Percentiles rank a stretch among this genome's conserved stretches.
These are phyloP conservation scores for Ophiostoma perfectum DNA, from an alignment of 2,329 filamentous ascomycete species.

Conservation along the genomic window DNA sequence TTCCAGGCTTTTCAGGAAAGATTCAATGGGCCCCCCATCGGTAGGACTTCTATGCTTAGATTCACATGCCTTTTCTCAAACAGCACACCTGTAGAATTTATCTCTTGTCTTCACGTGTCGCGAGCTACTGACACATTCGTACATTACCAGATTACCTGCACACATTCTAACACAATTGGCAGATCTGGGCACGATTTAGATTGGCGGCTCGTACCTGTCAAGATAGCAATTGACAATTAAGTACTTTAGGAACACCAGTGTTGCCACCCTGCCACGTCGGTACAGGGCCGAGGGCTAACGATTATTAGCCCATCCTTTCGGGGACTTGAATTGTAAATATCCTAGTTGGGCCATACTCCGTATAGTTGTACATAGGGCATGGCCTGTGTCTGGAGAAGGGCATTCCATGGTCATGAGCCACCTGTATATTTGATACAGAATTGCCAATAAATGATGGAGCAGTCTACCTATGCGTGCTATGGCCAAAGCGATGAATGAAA, in stretches of 20 bases:
- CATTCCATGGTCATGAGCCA: not conserved
- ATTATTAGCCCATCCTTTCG: no score
- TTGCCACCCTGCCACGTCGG: constrained; percentile 9
- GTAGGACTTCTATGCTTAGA: not conserved
- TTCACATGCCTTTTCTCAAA: not conserved
- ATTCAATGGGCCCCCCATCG: not conserved
- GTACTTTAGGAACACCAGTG: not conserved
- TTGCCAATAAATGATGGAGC: no score
- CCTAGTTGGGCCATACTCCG: no score
- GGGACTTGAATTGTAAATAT: no score
- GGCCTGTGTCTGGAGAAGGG: not conserved
- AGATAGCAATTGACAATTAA: no score
- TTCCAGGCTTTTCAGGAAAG: not conserved
- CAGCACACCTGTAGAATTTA: constrained; percentile 1
- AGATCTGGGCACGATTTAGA: no score
- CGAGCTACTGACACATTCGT: no score
- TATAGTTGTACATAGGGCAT: not conserved
- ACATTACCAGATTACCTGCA: no score
- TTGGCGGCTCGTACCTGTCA: no score
- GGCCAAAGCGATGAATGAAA: not conserved
- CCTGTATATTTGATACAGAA: no score
- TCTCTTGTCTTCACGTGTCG: not conserved
- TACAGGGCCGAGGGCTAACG: not conserved
- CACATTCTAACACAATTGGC: no score
- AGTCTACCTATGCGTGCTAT: no score